Evolutionary conservation across 2,329 filamentous ascomycete genomes (phyloP).

Genomic region (Exophiala mesophila): DNA sequence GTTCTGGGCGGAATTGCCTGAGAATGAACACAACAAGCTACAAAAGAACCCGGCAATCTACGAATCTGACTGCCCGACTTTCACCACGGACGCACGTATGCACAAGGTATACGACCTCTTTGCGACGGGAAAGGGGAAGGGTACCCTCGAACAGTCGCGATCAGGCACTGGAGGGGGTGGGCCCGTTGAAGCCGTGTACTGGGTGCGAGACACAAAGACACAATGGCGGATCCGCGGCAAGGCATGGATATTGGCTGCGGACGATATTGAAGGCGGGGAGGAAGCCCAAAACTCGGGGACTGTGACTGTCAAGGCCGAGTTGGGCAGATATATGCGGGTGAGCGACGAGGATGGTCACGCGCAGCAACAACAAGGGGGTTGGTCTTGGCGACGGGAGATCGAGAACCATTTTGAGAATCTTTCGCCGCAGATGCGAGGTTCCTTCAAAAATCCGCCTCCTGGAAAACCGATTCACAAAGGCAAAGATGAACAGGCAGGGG

Average conservation of each 20-base stretch:
- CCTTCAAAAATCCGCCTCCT: conserved; percentile 67
- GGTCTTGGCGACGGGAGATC: conserved; percentile 76
- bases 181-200: conserved; percentile 77
- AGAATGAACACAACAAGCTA: conserved; percentile 68
- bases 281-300: conserved; percentile 50
- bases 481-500: conserved; percentile 39
- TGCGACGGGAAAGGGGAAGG: conserved; percentile 44
- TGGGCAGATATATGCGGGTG: conserved; percentile 56
- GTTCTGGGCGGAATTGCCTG: conserved; percentile 68
- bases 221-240: conserved; percentile 83
- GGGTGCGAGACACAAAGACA: conserved; percentile 63
- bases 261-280: conserved; percentile 49
- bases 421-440: conserved; percentile 70
- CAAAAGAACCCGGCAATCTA: conserved; percentile 65
- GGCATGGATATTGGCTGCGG: conserved; percentile 71
- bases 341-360: conserved; percentile 22
- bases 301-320: conserved; percentile 54
- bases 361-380: conserved; percentile 44
- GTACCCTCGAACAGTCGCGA: conserved; percentile 39
- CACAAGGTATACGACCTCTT: conserved; percentile 72
- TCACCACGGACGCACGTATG: conserved; percentile 88
- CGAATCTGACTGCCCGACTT: conserved; percentile 71
- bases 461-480: conserved; percentile 56
- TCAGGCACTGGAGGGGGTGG: conserved; percentile 59
- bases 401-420: conserved; percentile 88